These are phyloP conservation scores for Paecilomyces variotii DNA, from an alignment of 2,329 filamentous ascomycete genomes.

Conservation along the genomic window DNA sequence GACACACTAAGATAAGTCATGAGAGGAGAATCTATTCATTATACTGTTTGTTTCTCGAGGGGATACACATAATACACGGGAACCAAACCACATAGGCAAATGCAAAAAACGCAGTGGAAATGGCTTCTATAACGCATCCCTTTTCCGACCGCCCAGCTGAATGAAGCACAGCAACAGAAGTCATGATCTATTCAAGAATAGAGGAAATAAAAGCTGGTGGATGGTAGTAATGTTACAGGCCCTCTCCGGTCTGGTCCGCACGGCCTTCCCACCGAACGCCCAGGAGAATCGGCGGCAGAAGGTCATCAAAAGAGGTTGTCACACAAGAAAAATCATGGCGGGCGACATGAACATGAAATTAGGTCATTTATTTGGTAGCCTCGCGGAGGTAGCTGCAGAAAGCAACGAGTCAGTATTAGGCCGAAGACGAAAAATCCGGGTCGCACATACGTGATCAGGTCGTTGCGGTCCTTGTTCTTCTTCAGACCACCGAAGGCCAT, in stretches of 20 bases:
- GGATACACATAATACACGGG: slow-evolving; percentile 15
- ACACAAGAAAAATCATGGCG: background rate
- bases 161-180: slow-evolving; percentile 4
- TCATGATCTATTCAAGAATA: slow-evolving; percentile 16
- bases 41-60: slow-evolving; percentile 6
- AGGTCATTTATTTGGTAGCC: slow-evolving; percentile 24
- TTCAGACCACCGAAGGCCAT: slow-evolving; percentile 99
- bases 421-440: background rate
- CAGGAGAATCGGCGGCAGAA: slow-evolving; percentile 8
- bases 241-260: slow-evolving; percentile 15
- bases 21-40: slow-evolving; percentile 22
- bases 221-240: slow-evolving; percentile 22
- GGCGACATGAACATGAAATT: slow-evolving; percentile 2
- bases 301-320: background rate
- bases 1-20: slow-evolving; percentile 6
- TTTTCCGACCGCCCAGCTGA: slow-evolving; percentile 6
- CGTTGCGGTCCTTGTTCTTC: slow-evolving; percentile 99
- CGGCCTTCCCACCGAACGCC: slow-evolving; percentile 12
- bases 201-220: slow-evolving; percentile 18
- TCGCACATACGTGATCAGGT: slow-evolving; percentile 81
- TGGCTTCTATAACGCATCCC: slow-evolving; percentile 8
- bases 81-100: slow-evolving; percentile 10
- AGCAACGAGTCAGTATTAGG: slow-evolving; percentile 3
- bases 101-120: slow-evolving; percentile 9
- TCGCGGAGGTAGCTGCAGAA: slow-evolving; percentile 30